phyloP scores from a whole-genome alignment of 306 rosid species.

The Boehmeria nivea region DNA sequence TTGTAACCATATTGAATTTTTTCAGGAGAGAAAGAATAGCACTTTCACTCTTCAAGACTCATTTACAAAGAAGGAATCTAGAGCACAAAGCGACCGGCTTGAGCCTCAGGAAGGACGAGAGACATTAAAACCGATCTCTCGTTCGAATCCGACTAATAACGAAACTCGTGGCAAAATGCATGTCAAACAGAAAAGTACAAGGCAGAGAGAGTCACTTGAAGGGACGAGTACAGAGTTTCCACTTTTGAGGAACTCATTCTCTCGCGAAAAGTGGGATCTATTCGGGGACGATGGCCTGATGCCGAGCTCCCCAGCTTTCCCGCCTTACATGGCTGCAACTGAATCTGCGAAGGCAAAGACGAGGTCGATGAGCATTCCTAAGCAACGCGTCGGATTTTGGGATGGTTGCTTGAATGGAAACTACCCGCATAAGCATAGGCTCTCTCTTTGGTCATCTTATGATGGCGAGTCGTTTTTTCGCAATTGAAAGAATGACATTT shows the following conservation, averaged over 20 bases:
- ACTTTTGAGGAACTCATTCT: conserved; percentile 54
- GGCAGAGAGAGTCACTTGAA: conserved; percentile 25
- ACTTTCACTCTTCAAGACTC: conserved; percentile 37
- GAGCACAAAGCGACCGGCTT: conserved; percentile 31
- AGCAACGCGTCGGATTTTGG: conserved; percentile 42
- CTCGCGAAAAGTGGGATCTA: conserved; percentile 32
- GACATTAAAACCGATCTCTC: conserved; percentile 12
- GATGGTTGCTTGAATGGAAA: conserved; percentile 30
- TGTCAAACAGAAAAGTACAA: too few species aligned
- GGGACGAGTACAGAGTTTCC: conserved; percentile 27
- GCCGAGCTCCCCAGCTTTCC: conserved; percentile 50
- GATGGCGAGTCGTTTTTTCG: conserved; percentile 28
- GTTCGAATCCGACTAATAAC: conserved; percentile 23
- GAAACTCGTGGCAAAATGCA: too few species aligned
- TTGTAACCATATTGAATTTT: too few species aligned
- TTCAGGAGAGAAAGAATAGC: conserved; percentile 51
- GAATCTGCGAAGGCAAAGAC: conserved; percentile 60
- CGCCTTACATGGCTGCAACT: conserved; percentile 49
- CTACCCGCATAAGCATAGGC: conserved; percentile 16
- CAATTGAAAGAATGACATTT: conserved; percentile 16
- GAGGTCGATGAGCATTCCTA: conserved; percentile 65
- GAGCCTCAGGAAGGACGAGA: conserved; percentile 29
- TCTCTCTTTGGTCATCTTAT: conserved; percentile 33
- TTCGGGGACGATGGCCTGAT: too few species aligned
- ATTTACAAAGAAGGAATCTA: conserved; percentile 19